Evolutionary conservation across 176 grass and related monocot genomes (phyloP).

Genomic region (Phoenix roebelenii): DNA sequence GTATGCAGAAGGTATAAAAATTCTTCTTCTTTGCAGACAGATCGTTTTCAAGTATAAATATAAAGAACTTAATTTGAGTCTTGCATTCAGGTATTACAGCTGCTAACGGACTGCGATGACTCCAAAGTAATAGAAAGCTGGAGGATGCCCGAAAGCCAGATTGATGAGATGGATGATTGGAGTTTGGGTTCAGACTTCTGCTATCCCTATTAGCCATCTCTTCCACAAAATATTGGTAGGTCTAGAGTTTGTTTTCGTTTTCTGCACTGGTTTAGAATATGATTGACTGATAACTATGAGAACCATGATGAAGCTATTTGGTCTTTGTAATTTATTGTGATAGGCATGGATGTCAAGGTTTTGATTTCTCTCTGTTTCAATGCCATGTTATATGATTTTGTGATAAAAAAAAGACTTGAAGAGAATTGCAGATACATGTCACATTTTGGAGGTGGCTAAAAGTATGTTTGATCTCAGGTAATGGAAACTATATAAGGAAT

Average conservation of each 20-base stretch:
- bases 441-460: no score
- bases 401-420: no score
- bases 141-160: slow-evolving; percentile 65
- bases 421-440: no score
- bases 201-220: slow-evolving; percentile 8
- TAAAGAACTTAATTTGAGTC: not conserved
- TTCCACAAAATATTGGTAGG: not conserved
- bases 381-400: no score
- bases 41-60: not conserved
- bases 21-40: not conserved
- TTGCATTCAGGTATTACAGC: slow-evolving; percentile 48
- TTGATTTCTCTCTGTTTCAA: no score
- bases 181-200: slow-evolving; percentile 40
- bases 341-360: no score
- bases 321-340: no score
- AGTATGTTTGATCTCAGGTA: no score
- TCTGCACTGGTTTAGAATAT: not conserved
- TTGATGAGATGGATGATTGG: slow-evolving; percentile 62
- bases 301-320: no score
- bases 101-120: slow-evolving; percentile 43
- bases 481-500: no score
- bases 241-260: slow-evolving; percentile 2
- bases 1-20: not conserved
- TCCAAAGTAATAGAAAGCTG: slow-evolving; percentile 58
- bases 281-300: no score